Percentiles rank a stretch among this genome's conserved stretches.
Evolutionary conservation across 2,329 filamentous ascomycete genomes (phyloP).

Genomic region (Emmonsiellopsis sp.): DNA sequence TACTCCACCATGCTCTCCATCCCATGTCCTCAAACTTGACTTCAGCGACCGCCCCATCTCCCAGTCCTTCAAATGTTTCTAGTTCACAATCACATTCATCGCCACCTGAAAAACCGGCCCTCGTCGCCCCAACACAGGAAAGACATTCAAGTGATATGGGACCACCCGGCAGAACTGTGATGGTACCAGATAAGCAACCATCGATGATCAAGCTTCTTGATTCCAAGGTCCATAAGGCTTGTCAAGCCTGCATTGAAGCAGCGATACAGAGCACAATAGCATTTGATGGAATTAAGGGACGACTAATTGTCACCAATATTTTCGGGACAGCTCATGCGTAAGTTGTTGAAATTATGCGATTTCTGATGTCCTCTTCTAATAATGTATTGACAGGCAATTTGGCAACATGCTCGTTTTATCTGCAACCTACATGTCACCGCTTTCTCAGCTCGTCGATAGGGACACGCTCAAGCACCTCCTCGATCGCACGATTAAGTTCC

Average conservation of each 20-base stretch:
- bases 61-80: constrained; percentile 8
- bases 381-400: constrained; percentile 62
- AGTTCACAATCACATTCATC: constrained; percentile 26
- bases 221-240: constrained; percentile 44
- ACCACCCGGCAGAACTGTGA: constrained; percentile 17
- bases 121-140: constrained; percentile 21
- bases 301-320: constrained; percentile 85
- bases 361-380: not conserved
- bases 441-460: constrained; percentile 49
- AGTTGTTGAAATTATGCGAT: constrained; percentile 32
- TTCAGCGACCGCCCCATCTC: constrained; percentile 20
- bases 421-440: constrained; percentile 63
- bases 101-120: constrained; percentile 22
- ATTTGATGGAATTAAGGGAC: constrained; percentile 55
- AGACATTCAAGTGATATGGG: constrained; percentile 26
- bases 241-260: constrained; percentile 56
- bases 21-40: constrained; percentile 24
- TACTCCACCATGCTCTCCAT: constrained; percentile 53
- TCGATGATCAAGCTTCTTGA: constrained; percentile 30
- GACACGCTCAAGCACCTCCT: constrained; percentile 53
- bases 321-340: constrained; percentile 95
- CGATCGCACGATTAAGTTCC: constrained; percentile 64
- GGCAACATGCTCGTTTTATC: constrained; percentile 88
- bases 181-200: constrained; percentile 13
- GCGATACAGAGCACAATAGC: constrained; percentile 77